Percentiles rank a stretch among this genome's conserved stretches.
Evolutionary conservation across 331 rosid genomes (phyloP).

Genomic region (Malus hybrid): DNA sequence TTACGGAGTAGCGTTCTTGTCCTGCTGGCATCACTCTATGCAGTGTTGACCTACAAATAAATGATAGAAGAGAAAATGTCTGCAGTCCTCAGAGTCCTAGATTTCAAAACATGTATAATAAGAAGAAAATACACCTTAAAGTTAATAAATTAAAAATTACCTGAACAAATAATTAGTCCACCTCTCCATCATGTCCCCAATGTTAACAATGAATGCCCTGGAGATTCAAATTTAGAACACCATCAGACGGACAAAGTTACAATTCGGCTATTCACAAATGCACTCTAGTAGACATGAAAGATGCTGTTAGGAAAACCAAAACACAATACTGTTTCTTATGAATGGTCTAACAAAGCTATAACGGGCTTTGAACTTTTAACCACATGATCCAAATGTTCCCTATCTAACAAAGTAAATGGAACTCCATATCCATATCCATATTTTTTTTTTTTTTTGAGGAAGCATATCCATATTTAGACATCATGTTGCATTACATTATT

Average conservation of each 20-base stretch:
- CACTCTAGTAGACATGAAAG: not conserved
- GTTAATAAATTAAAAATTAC: constrained; percentile 29
- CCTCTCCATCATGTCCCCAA: constrained; percentile 92
- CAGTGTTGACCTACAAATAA: constrained; percentile 60
- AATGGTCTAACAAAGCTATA: not conserved
- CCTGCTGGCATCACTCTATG: constrained; percentile 81
- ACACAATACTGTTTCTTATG: not conserved
- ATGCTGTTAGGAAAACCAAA: not conserved
- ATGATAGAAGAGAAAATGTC: not conserved
- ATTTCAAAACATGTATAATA: not conserved
- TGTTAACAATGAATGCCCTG: constrained; percentile 77
- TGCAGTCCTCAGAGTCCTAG: not conserved
- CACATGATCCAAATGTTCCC: not conserved
- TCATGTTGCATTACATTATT: too few relatives aligned
- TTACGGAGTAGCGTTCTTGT: constrained; percentile 81
- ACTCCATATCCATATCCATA: not conserved
- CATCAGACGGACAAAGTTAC: not conserved
- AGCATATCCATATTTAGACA: too few relatives aligned
- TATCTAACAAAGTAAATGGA: not conserved
- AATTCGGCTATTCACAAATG: too few relatives aligned
- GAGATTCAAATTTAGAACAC: constrained; percentile 12
- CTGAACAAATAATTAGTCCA: constrained; percentile 86
- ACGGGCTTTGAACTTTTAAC: not conserved
- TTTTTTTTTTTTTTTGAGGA: too few relatives aligned
- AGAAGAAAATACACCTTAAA: not conserved